Conservation (phyloP, 208 protist species). For the Naegleria lovaniensis region DNA sequence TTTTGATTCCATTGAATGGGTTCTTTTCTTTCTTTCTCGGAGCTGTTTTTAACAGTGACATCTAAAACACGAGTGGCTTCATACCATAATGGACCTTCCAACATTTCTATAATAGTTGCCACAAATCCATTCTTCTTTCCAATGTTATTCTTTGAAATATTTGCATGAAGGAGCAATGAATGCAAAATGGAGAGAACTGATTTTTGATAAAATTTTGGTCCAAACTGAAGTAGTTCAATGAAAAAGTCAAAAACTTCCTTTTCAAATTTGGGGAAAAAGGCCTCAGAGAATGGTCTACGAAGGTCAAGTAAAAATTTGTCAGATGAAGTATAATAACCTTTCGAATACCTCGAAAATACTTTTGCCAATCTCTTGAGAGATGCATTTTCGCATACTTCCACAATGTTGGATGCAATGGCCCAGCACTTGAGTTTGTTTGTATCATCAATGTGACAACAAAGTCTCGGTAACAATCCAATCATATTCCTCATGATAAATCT, state of each 20-base stretch:
- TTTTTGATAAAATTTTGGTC: neutral
- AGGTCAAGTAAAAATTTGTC: constrained; percentile 22
- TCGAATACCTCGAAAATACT: constrained; percentile 8
- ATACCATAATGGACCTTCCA: neutral
- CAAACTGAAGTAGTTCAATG: neutral
- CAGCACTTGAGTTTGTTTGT: neutral
- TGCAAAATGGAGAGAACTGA: neutral
- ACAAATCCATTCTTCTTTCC: neutral
- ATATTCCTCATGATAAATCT: constrained; percentile 19
- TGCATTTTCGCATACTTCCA: neutral
- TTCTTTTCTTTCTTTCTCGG: neutral
- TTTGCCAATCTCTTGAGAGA: neutral
- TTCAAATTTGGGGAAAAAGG: constrained; percentile 18
- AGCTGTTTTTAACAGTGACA: neutral
- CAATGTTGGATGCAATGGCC: neutral
- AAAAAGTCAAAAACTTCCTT: neutral
- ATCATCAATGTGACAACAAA: neutral
- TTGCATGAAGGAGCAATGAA: neutral
- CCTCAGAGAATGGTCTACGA: constrained; percentile 8
- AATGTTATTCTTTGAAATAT: neutral
- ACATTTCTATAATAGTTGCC: neutral
- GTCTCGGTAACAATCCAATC: neutral
- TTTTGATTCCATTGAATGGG: neutral
- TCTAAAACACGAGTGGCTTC: constrained; percentile 5
- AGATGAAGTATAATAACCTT: neutral